Base-by-base conservation (phyloP, 2,329 filamentous ascomycete genomes). In the Fusarium sp. region DNA sequence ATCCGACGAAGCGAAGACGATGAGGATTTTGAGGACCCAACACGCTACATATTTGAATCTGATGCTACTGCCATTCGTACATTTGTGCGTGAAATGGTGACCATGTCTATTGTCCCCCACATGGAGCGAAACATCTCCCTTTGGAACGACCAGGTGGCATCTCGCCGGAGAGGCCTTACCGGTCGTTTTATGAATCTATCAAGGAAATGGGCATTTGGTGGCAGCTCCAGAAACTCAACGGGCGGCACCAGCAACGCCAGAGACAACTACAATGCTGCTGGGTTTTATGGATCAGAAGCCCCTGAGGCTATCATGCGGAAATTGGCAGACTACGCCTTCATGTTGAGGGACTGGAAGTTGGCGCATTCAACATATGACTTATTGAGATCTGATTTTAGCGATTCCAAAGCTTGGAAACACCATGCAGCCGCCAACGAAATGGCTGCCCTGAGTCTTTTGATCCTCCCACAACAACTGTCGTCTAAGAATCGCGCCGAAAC, bases 71-170 rank as follows among this genome's bases (percentile, higher is more conserved):
- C 94, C 17, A 91, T 99, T 62, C 90, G 90, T 52, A 92, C 92
- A 0, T 96, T 99, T 76, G 88, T 98, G 61, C 90, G 96, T 30
- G 96, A 99, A 77, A 92, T 99, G 84, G 92, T 97, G 9, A 96
- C 92, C 2, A 95, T 98, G 76, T 98, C 95, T 2, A 89, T 99
- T 51, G 86, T 99, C 56, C 96, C 96, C 2, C 94, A 92, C 39
- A 99, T 99, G 96, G 96, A 99, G 79, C 91, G 95, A 56, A 90
- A 92, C 68, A 88, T 97, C 12, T 91, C 93, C 7, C 85, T 94
- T 7, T 99, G 96, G 96, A 99, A 99, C 74, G 96, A 99, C 73
- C 95, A 98, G 77, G 92, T 98, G 24, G 94, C 95, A 17, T 97
- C 96, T 14, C 88, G 93, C 59, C 86, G 96, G 57, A 89, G 93